Evolutionary conservation across 2,329 filamentous ascomycete species (phyloP).

Genomic region (Gremmenia infestans): DNA sequence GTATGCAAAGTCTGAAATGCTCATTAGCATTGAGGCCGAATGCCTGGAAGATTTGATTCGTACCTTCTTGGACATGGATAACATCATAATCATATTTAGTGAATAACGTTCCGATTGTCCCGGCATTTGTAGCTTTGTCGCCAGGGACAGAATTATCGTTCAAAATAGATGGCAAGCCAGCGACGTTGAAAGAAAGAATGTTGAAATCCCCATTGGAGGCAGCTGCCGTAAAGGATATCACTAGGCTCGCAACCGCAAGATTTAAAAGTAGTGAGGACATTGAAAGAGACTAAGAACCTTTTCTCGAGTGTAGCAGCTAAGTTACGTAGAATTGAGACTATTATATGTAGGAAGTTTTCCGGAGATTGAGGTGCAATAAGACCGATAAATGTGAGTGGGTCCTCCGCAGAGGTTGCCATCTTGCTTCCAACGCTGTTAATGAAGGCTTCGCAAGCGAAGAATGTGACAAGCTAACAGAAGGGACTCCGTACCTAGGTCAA

Average conservation of each 20-base stretch:
- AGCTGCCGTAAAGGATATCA: conserved; percentile 13
- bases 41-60: not conserved
- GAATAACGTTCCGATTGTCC: conserved; percentile 51
- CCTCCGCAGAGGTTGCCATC: too few relatives aligned
- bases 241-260: conserved; percentile 13
- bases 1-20: conserved; percentile 56
- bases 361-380: too few relatives aligned
- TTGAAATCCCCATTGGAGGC: conserved; percentile 42
- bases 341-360: not conserved
- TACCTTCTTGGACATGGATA: conserved; percentile 58
- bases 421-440: too few relatives aligned
- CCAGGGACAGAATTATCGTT: conserved; percentile 57
- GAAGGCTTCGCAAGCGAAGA: too few relatives aligned
- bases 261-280: conserved; percentile 8
- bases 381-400: too few relatives aligned
- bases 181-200: conserved; percentile 54
- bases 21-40: not conserved
- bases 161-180: conserved; percentile 51
- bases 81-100: conserved; percentile 53
- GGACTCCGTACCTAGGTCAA: too few relatives aligned
- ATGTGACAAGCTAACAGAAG: too few relatives aligned
- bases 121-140: conserved; percentile 54
- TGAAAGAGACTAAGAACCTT: not conserved
- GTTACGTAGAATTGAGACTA: not conserved
- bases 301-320: not conserved